Evolutionary conservation across 371 early-diverging fungal genomes (phyloP).

Genomic region (Haplosporangium sp.): DNA sequence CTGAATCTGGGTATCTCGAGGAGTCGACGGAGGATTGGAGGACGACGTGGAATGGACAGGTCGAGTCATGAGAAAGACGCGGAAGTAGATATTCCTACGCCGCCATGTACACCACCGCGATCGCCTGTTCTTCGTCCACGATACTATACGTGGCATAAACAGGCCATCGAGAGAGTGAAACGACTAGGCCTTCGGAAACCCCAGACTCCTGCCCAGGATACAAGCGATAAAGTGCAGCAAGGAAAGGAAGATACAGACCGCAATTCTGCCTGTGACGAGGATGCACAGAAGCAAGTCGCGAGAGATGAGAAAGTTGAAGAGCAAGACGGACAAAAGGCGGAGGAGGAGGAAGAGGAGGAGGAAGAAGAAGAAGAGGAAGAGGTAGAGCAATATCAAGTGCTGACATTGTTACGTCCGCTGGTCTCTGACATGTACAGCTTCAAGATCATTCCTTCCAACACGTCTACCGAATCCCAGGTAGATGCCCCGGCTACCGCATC

Average conservation of each 20-base stretch:
- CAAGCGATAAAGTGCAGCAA: background rate
- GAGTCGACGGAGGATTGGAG: background rate
- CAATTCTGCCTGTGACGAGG: background rate
- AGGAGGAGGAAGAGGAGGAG: slow-evolving; percentile 1
- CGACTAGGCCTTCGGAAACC: too few species aligned
- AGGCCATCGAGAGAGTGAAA: background rate
- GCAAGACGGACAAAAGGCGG: background rate
- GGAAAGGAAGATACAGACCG: background rate
- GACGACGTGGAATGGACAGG: background rate
- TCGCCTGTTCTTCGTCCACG: slow-evolving; percentile 32
- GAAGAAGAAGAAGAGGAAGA: slow-evolving; percentile 13
- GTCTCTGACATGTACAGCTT: slow-evolving; percentile 54
- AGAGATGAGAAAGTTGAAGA: background rate
- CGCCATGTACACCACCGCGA: slow-evolving; percentile 44
- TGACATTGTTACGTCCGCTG: slow-evolving; percentile 40
- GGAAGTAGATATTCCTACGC: slow-evolving; percentile 40
- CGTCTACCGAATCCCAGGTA: background rate
- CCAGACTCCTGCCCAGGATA: too few species aligned
- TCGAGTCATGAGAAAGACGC: background rate
- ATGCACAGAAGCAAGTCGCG: background rate
- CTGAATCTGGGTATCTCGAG: background rate
- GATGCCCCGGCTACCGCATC: background rate
- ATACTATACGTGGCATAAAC: slow-evolving; percentile 16
- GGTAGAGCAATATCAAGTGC: slow-evolving; percentile 22
- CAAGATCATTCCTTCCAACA: slow-evolving; percentile 50